Evolutionary conservation across 2,329 filamentous ascomycete species (phyloP).

Genomic region (Colletotrichum shisoi): DNA sequence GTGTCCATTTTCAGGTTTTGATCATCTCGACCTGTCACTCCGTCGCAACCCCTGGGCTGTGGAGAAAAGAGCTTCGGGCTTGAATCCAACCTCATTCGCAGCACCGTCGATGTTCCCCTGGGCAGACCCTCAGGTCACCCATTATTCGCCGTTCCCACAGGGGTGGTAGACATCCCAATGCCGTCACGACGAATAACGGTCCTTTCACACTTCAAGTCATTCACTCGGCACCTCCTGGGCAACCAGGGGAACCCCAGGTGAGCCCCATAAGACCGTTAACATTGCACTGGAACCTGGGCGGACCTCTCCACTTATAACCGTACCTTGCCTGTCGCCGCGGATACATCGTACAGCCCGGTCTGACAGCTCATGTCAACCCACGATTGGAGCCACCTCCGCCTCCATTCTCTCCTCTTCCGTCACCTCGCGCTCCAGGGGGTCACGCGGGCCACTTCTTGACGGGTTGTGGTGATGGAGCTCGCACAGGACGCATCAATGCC

Average conservation of each 20-base stretch:
- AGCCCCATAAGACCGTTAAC: slow-evolving; percentile 20
- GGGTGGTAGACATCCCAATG: slow-evolving; percentile 12
- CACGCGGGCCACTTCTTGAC: slow-evolving; percentile 19
- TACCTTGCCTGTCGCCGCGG: slow-evolving; percentile 29
- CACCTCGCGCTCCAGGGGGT: slow-evolving; percentile 11
- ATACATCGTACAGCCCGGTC: slow-evolving; percentile 28
- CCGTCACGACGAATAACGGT: slow-evolving; percentile 8
- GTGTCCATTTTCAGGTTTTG: slow-evolving; percentile 11
- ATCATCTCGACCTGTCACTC: slow-evolving; percentile 14
- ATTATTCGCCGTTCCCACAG: slow-evolving; percentile 7
- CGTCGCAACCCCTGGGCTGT: slow-evolving; percentile 7
- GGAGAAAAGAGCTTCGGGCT: slow-evolving; percentile 1
- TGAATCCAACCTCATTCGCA: slow-evolving; percentile 29
- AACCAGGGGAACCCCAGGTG: slow-evolving; percentile 15
- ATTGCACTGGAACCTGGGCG: slow-evolving; percentile 20
- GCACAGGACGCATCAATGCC: slow-evolving; percentile 6
- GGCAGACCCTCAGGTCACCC: not conserved
- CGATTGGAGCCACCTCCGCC: slow-evolving; percentile 32
- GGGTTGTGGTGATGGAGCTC: slow-evolving; percentile 4
- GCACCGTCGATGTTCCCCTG: slow-evolving; percentile 8
- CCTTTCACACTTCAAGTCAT: slow-evolving; percentile 13
- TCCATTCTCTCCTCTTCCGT: slow-evolving; percentile 28
- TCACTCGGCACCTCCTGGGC: slow-evolving; percentile 3
- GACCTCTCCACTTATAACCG: slow-evolving; percentile 39
- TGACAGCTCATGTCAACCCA: slow-evolving; percentile 36